A percentile compares a stretch with the other conserved stretches of the same genome.
Conservation (phyloP, 306 rosid genomes). For the Crataegus laevigata region DNA sequence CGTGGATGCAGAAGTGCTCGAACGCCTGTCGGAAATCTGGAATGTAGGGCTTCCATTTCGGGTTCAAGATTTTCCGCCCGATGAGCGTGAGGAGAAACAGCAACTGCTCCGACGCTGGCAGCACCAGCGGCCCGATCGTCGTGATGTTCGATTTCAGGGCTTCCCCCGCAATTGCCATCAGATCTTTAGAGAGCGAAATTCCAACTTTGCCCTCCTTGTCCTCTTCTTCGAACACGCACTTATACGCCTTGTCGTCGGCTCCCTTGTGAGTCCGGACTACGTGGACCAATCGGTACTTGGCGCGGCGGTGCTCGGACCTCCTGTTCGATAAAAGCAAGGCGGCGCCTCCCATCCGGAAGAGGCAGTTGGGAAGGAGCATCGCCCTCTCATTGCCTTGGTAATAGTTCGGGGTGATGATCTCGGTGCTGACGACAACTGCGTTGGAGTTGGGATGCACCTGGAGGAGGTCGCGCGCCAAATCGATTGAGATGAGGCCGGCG, state of each 20-base stretch:
- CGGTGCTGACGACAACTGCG: conserved; percentile 79
- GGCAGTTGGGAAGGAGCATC: conserved; percentile 88
- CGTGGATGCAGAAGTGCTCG: conserved; percentile 95
- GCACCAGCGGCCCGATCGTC: conserved; percentile 87
- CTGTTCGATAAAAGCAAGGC: conserved; percentile 72
- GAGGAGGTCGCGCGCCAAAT: conserved; percentile 84
- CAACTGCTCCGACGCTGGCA: conserved; percentile 90
- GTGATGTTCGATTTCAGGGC: conserved; percentile 89
- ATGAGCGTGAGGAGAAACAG: conserved; percentile 65
- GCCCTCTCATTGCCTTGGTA: conserved; percentile 93
- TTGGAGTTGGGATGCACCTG: conserved; percentile 87
- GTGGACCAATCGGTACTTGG: conserved; percentile 71
- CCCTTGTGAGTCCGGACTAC: conserved; percentile 87
- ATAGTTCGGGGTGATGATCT: conserved; percentile 82
- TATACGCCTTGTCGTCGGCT: conserved; percentile 64
- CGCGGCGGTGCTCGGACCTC: conserved; percentile 36
- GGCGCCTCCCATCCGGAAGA: conserved; percentile 96
- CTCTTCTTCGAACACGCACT: conserved; percentile 77
- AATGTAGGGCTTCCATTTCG: conserved; percentile 91
- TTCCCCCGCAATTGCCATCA: conserved; percentile 97
- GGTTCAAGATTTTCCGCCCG: conserved; percentile 72
- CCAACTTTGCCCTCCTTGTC: conserved; percentile 88
- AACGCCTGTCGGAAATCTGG: conserved; percentile 92
- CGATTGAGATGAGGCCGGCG: conserved; percentile 79
- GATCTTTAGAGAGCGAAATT: conserved; percentile 66